These are phyloP conservation scores for Salix dunnii DNA, from an alignment of 345 rosid genomes.

Conservation along the genomic window DNA sequence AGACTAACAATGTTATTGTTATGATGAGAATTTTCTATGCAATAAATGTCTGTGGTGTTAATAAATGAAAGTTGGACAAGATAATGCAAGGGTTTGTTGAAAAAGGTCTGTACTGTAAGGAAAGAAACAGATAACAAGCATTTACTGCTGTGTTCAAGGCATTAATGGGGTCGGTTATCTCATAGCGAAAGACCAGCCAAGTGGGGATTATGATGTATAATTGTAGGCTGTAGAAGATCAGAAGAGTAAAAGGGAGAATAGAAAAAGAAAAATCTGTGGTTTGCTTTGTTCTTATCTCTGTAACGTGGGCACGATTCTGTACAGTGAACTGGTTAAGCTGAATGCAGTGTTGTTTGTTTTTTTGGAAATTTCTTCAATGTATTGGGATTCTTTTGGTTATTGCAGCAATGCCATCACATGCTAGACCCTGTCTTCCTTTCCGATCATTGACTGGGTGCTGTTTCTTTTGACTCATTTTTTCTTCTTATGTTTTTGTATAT, in stretches of 20 bases:
- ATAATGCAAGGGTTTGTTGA: conserved; percentile 26
- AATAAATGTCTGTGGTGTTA: conserved; percentile 7
- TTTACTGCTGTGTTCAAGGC: conserved; percentile 12
- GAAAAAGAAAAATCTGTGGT: neutral
- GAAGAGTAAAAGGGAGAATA: conserved; percentile 1
- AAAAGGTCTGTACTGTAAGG: conserved; percentile 8
- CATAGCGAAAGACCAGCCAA: conserved; percentile 15
- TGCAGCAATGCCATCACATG: conserved; percentile 23
- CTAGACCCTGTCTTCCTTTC: neutral
- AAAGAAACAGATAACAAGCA: conserved; percentile 5
- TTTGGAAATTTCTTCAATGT: neutral
- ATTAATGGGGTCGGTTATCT: conserved; percentile 14
- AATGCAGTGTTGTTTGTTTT: neutral
- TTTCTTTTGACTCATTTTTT: neutral
- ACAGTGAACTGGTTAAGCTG: neutral
- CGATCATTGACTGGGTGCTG: neutral
- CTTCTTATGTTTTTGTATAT: too few relatives aligned
- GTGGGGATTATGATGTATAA: neutral
- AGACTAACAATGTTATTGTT: neutral
- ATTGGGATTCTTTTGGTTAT: neutral
- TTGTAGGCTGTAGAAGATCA: neutral
- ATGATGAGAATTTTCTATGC: neutral
- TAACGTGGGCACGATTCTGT: neutral
- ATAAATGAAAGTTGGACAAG: conserved; percentile 5
- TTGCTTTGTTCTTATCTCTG: neutral